Base-by-base conservation (phyloP, 2,329 filamentous ascomycete genomes). In the Fusarium austroafricanum region DNA sequence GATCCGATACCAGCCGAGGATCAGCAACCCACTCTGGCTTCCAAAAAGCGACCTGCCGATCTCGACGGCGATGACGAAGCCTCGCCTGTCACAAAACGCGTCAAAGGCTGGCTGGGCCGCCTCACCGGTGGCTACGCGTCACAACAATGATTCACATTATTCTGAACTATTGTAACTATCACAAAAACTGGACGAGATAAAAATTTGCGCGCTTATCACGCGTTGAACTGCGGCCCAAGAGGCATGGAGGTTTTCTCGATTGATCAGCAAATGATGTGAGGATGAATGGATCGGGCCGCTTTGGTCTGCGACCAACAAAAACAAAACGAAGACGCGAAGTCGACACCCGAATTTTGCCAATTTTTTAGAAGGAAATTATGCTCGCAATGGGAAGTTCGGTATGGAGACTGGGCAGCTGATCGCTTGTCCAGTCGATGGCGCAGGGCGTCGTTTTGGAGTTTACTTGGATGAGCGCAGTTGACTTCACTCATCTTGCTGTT, bases 1-100 rank as follows among this genome's bases (percentile, higher is more conserved):
- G 29, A 31, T 31, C 29, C 29, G 35, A 18, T 18, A 6, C 35
- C 5, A 20, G 4, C 29, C 11, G 29, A 31, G 10, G 28, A 54
- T 3, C 29, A 49, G n/a, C 28, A 44, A n/a, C 57, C 49, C 10
- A 45, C 33, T 15, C 44, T 62, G 20, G 12, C 29, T 5, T 62
- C 47, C 3, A 43, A 37, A 12, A 57, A 57, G 38, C 29, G 54
- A 21, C 28, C 49, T 12, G 60, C 60, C 1, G 60, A 23, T 23
- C 21, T 23, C 21, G 21, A 54, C 1, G 58, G 31, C 6, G 31
- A 56, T 15, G 44, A 51, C 28, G 60, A 64, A 5, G 38, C 61
- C 6, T 64, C 61, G 1, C 59, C 61, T 14, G 61, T 51, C 12
- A 29, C 57, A 14, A 64, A 64, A 37, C 45, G 61, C 11, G 52